Evolutionary conservation across 345 rosid species (phyloP).

Genomic region (Chamaenerion angustifolium): DNA sequence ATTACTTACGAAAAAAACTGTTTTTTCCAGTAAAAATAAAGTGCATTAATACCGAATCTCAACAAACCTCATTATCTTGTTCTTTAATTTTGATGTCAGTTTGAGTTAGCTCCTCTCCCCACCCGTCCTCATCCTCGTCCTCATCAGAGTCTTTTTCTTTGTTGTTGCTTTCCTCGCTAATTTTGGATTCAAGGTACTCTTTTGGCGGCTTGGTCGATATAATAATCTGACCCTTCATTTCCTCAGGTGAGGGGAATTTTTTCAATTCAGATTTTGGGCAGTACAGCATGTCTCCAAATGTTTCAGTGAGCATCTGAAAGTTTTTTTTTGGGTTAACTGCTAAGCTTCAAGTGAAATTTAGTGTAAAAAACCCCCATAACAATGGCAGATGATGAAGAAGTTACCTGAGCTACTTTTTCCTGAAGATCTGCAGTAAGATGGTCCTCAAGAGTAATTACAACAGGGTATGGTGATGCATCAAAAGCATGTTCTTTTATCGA

Average conservation of each 20-base stretch:
- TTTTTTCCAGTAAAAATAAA: background rate
- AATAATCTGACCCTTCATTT: conserved; percentile 47
- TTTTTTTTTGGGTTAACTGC: background rate
- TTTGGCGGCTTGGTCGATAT: conserved; percentile 97
- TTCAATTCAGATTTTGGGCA: conserved; percentile 59
- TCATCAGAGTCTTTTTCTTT: conserved; percentile 1
- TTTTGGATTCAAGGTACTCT: conserved; percentile 45
- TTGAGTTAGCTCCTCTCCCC: too few relatives aligned
- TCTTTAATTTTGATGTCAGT: too few relatives aligned
- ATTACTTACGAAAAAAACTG: too few relatives aligned
- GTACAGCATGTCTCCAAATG: conserved; percentile 73
- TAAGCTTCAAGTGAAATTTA: background rate
- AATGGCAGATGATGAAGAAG: background rate
- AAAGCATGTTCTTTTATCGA: conserved; percentile 71
- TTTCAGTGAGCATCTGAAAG: conserved; percentile 57
- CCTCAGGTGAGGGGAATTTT: conserved; percentile 73
- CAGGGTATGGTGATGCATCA: conserved; percentile 62
- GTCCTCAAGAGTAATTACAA: conserved; percentile 86
- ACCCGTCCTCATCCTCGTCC: background rate
- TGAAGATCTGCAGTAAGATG: conserved; percentile 86
- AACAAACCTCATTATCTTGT: too few relatives aligned
- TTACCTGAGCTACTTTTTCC: conserved; percentile 77
- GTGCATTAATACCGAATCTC: too few relatives aligned
- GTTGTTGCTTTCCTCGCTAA: conserved; percentile 8
- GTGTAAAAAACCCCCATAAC: background rate